Percentiles rank a stretch among this genome's conserved stretches.
Conservation (phyloP, 78 protist genomes). For the Bodo saltans region DNA sequence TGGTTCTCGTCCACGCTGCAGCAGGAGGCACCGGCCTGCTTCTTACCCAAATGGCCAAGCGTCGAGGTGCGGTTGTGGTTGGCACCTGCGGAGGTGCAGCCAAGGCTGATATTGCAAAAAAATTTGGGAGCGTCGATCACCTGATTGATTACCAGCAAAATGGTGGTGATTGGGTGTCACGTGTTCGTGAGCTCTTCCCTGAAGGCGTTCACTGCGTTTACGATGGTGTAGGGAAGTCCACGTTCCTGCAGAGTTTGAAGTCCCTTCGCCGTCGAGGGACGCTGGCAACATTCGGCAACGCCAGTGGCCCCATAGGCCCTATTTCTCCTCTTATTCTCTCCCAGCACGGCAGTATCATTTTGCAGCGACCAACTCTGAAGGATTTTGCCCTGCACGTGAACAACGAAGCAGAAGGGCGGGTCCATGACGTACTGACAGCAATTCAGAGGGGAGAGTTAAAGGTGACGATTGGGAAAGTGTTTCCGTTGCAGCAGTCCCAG, state of each 20-base stretch:
- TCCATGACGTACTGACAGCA: slow-evolving; percentile 25
- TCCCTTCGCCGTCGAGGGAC: slow-evolving; percentile 53
- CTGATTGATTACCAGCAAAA: slow-evolving; percentile 55
- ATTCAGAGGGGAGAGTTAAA: slow-evolving; percentile 18
- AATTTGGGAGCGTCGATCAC: slow-evolving; percentile 48
- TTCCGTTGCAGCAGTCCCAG: slow-evolving; percentile 16
- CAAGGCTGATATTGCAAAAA: slow-evolving; percentile 49
- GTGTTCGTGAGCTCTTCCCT: not conserved
- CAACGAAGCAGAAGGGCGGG: slow-evolving; percentile 8
- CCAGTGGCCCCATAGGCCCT: slow-evolving; percentile 65
- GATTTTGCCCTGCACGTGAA: slow-evolving; percentile 29
- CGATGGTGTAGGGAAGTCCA: slow-evolving; percentile 71
- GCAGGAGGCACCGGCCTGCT: slow-evolving; percentile 76
- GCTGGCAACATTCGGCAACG: slow-evolving; percentile 58
- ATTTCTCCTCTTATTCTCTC: slow-evolving; percentile 42
- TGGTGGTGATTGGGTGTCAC: not conserved
- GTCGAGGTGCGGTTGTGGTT: slow-evolving; percentile 53
- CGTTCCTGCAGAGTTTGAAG: slow-evolving; percentile 43
- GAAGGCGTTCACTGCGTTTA: slow-evolving; percentile 62
- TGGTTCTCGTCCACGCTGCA: slow-evolving; percentile 70
- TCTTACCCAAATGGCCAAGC: slow-evolving; percentile 59
- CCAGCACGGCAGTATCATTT: slow-evolving; percentile 39
- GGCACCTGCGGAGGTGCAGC: slow-evolving; percentile 58
- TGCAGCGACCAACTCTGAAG: slow-evolving; percentile 58
- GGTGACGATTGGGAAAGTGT: not conserved